phyloP scores from a whole-genome alignment of 768 basidiomycete genomes.

The Termitomyces titanicus region DNA sequence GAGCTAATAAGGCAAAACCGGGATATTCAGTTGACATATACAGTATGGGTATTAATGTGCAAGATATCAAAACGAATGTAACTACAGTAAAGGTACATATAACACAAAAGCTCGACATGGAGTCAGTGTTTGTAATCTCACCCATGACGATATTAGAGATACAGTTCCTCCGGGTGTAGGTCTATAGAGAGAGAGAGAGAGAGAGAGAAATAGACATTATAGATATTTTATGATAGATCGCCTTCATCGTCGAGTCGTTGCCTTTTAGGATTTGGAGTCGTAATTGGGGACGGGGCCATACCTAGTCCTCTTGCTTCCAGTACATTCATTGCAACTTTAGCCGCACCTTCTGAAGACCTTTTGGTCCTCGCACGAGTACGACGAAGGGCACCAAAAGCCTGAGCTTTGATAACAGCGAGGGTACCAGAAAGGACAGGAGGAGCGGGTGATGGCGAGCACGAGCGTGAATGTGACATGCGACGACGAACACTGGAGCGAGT shows the following conservation, averaged over 20 bases:
- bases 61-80: constrained; percentile 18
- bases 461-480: constrained; percentile 38
- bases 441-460: constrained; percentile 47
- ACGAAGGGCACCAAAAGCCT: constrained; percentile 82
- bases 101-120: constrained; percentile 15
- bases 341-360: constrained; percentile 64
- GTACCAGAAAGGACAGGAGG: constrained; percentile 64
- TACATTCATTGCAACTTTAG: constrained; percentile 78
- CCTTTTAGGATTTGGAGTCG: constrained; percentile 15
- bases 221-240: constrained; percentile 21
- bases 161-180: constrained; percentile 19
- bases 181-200: constrained; percentile 10
- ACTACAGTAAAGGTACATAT: constrained; percentile 18
- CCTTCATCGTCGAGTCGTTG: constrained; percentile 43
- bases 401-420: constrained; percentile 87
- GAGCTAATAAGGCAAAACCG: neutral
- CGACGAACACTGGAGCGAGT: constrained; percentile 47
- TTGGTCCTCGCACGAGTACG: constrained; percentile 74
- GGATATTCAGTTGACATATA: constrained; percentile 12
- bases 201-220: constrained; percentile 3
- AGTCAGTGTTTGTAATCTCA: constrained; percentile 13
- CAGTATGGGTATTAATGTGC: constrained; percentile 16
- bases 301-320: constrained; percentile 75
- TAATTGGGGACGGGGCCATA: constrained; percentile 16
- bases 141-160: constrained; percentile 19